phyloP scores from a whole-genome alignment of 2,329 filamentous ascomycete genomes.

The Fusarium udum region DNA sequence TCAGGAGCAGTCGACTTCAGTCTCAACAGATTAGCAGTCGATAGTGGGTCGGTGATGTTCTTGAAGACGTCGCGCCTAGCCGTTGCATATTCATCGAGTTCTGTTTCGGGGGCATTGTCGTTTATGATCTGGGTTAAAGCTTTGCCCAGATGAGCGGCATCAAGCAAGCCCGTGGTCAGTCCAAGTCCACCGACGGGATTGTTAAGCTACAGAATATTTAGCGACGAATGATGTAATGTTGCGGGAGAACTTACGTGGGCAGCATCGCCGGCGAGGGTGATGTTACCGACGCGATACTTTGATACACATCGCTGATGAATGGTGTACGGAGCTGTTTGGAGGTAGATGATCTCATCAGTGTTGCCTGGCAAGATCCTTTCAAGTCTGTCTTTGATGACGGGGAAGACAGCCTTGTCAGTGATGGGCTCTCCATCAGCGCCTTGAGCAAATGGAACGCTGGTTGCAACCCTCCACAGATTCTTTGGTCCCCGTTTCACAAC shows the following conservation, averaged over 20 bases:
- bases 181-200: not conserved
- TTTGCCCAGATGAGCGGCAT: not conserved
- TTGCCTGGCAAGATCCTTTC: not conserved
- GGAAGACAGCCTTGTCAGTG: not conserved
- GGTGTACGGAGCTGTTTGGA: not conserved
- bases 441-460: not conserved
- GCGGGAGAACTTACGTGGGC: not conserved
- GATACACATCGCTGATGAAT: not conserved
- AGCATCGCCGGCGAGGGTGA: not conserved
- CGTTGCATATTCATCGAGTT: not conserved
- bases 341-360: not conserved
- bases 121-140: accelerated
- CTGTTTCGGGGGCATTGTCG: not conserved
- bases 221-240: accelerated
- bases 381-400: not conserved
- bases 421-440: not conserved
- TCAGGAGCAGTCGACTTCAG: not conserved
- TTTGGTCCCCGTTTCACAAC: not conserved
- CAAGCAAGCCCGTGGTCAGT: not conserved
- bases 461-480: not conserved
- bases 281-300: not conserved
- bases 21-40: not conserved
- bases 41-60: not conserved
- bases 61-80: not conserved
- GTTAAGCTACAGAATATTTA: not conserved